Conservation (phyloP, 139 green algal genomes). For the Chlorella sp. region DNA sequence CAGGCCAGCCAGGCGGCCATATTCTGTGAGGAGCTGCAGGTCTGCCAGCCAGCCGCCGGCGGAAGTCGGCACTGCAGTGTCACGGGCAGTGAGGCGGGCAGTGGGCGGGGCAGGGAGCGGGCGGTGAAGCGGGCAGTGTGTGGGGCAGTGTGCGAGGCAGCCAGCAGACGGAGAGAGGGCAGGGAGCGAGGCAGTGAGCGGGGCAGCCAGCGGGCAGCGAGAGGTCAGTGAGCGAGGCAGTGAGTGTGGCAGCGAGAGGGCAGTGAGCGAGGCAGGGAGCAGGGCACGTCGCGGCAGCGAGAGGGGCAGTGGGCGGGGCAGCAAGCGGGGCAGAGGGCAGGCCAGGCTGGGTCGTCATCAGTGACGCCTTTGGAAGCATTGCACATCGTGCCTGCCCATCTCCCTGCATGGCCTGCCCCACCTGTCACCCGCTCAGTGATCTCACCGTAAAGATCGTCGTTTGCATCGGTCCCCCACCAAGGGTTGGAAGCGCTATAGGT, state of each 20-base stretch:
- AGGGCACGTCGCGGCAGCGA: too few relatives aligned
- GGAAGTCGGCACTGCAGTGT: background rate
- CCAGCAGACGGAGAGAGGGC: background rate
- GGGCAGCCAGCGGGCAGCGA: background rate
- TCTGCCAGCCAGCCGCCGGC: background rate
- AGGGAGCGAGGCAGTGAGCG: background rate
- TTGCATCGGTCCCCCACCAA: background rate
- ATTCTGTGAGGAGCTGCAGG: background rate
- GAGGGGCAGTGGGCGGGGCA: background rate
- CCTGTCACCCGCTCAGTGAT: background rate
- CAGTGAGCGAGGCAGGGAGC: background rate
- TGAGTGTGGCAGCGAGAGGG: too few relatives aligned
- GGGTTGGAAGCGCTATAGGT: background rate
- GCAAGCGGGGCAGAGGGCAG: background rate
- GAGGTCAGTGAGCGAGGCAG: background rate
- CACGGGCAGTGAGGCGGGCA: background rate
- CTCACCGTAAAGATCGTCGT: background rate
- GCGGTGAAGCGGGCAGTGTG: background rate
- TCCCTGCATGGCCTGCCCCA: background rate
- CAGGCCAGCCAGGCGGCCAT: conserved; percentile 2
- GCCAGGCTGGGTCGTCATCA: background rate
- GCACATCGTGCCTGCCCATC: background rate
- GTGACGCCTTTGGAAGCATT: background rate
- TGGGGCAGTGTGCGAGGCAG: background rate
- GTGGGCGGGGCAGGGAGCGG: background rate